A percentile compares a stretch with the other conserved stretches of the same genome.
Conservation (phyloP, 2,329 filamentous ascomycete species). For the Colletotrichum musae region DNA sequence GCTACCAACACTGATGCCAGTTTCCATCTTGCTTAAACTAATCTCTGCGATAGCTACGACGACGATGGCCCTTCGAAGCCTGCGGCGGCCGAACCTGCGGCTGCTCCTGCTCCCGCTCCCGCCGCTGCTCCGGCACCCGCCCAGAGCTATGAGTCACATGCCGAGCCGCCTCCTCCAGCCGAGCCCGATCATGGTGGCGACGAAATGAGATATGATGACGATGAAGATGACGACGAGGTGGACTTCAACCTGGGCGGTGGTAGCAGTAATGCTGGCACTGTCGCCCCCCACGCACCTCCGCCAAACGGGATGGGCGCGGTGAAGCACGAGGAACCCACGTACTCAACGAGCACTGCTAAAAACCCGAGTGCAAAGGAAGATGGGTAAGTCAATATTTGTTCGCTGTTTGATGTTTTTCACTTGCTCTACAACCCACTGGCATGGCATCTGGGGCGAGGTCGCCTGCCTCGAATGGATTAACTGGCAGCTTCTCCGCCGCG, state of each 20-base stretch:
- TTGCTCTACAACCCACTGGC: conserved; percentile 19
- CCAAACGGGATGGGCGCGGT: conserved; percentile 33
- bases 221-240: conserved; percentile 70
- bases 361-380: conserved; percentile 87
- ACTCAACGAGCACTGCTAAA: conserved; percentile 51
- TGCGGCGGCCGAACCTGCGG: conserved; percentile 53
- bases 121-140: conserved; percentile 44
- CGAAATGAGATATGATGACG: conserved; percentile 60
- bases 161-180: conserved; percentile 46
- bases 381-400: conserved; percentile 75
- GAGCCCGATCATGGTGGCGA: conserved; percentile 55
- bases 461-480: conserved; percentile 25
- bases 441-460: conserved; percentile 13
- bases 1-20: conserved; percentile 52
- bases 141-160: conserved; percentile 48
- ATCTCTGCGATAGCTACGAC: conserved; percentile 69
- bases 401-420: conserved; percentile 27
- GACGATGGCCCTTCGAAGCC: conserved; percentile 67
- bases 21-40: conserved; percentile 12
- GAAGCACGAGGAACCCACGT: conserved; percentile 50
- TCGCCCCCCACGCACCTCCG: conserved; percentile 22
- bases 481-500: conserved; percentile 29
- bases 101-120: conserved; percentile 50
- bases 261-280: conserved; percentile 20
- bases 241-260: conserved; percentile 68